Conservation (phyloP, 2,329 filamentous ascomycete genomes). For the Botrytis tulipae region DNA sequence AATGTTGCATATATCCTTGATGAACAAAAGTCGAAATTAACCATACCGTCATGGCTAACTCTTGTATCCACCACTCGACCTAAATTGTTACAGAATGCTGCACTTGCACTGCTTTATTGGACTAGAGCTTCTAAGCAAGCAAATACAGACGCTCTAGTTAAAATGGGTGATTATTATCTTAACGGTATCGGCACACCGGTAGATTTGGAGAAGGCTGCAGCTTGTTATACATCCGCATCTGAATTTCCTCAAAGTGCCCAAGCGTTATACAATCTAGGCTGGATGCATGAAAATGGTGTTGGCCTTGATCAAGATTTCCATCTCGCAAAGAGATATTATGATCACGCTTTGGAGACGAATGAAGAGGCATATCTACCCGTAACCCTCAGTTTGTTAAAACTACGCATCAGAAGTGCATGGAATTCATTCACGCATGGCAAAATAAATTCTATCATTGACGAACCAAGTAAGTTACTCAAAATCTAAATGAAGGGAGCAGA, state of each 20-base stretch:
- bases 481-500: constrained; percentile 34
- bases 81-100: constrained; percentile 54
- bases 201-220: constrained; percentile 82
- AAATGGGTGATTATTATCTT: constrained; percentile 98
- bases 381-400: constrained; percentile 80
- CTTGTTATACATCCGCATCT: constrained; percentile 88
- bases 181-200: constrained; percentile 69
- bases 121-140: constrained; percentile 89
- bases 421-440: constrained; percentile 88
- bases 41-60: constrained; percentile 42
- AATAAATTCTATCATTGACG: constrained; percentile 88
- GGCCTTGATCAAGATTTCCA: constrained; percentile 95
- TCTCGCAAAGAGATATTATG: constrained; percentile 93
- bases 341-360: constrained; percentile 87
- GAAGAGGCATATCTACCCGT: constrained; percentile 92
- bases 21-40: constrained; percentile 54
- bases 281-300: constrained; percentile 99
- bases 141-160: constrained; percentile 91
- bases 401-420: constrained; percentile 86
- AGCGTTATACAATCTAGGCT: constrained; percentile 93
- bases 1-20: constrained; percentile 73
- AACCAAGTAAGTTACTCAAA: constrained; percentile 65
- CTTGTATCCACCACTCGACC: constrained; percentile 41
- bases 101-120: constrained; percentile 75
- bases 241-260: constrained; percentile 92